Evolutionary conservation across 2,329 filamentous ascomycete species (phyloP), one percentile per base, ranked within the genome.

Genomic region (Drechslerella stenobrocha): DNA sequence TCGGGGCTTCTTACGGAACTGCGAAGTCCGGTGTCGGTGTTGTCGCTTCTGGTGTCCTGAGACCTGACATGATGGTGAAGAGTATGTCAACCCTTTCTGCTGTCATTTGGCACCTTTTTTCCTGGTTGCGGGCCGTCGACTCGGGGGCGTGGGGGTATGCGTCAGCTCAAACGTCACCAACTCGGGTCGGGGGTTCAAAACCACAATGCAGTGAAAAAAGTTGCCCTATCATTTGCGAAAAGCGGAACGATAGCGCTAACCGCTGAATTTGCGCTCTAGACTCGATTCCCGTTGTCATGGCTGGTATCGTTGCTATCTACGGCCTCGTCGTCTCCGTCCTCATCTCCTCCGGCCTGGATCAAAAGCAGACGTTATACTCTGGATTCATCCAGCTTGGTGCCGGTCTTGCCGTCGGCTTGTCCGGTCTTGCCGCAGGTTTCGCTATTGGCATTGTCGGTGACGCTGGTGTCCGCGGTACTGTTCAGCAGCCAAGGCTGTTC

Each of bases 251-350:
- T 37, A 37, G 5, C 32, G 37, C 20, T 63, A 69, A 46, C 37
- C 42, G 24, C 50, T 66, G 70, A 56, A 15, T 20, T 28, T 23
- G 20, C 28, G 48, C 35, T 48, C 7, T 73, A 97, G 92, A 96
- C 84, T 96, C 97, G 79, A 92, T 97, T 72, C 93, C 93, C 78
- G 93, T 97, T 80, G 96, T 98, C 86, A 98, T 98, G 93, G 93
- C 93, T 83, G 93, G 93, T 97, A 98, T 98, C 80, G 97, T 98
- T 80, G 93, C 90, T 88, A 97, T 98, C 79, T 98, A 93, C 81
- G 89, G 89, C 75, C 84, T 93, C 72, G 89, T 93, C 79, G 88
- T 92, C 70, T 91, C 89, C 15, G 89, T 93, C 77, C 80, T 93
- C 75, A 90, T 93, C 76, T 90, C 89, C 76, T 88, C 90, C 77